Evolutionary conservation across 768 basidiomycete species (phyloP), one percentile per base, ranked within the genome.

Genomic region (Kwoniella heveanensis): DNA sequence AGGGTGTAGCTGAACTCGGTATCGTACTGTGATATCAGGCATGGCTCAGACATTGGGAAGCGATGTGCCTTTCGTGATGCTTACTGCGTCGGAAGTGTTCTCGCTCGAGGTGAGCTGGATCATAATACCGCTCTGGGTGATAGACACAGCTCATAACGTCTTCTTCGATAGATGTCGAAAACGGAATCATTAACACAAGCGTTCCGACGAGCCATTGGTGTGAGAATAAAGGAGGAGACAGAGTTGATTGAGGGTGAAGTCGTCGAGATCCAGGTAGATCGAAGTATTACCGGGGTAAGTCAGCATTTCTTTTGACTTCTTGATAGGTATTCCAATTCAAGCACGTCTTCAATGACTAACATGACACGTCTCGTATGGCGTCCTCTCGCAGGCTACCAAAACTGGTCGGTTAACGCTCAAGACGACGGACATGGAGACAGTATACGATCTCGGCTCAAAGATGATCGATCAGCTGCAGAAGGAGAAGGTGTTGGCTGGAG

Each of bases 391-490:
- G 94, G 92, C 94, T 0, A 96, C 93, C 3, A 98, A 97, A 82
- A 97, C 96, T 1, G 96, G 95, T 2, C 94, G 96, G 79, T 80
- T 98, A 64, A 98, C 96, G 0, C 90, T 99, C 73, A 98, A 98
- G 81, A 95, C 92, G 15, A 96, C 93, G 1, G 95, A 98, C 79
- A 98, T 99, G 96, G 96, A 98, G 83, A 98, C 96, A 4, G 89
- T 99, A 30, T 99, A 99, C 78, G 96, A 99, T 81, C 85, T 98
- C 29, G 96, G 96, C 12, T 91, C 88, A 54, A 99, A 98, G 85
- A 98, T 99, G 96, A 98, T 99, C 53, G 96, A 99, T 70, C 88
- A 93, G 2, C 82, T 99, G 27, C 90, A 92, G 39, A 96, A 97
- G 81, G 96, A 98, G 82, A 98, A 97, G 74, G 92, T 98, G 6